Conservation (phyloP, 2,329 filamentous ascomycete species). For the Microcera coccophila region DNA sequence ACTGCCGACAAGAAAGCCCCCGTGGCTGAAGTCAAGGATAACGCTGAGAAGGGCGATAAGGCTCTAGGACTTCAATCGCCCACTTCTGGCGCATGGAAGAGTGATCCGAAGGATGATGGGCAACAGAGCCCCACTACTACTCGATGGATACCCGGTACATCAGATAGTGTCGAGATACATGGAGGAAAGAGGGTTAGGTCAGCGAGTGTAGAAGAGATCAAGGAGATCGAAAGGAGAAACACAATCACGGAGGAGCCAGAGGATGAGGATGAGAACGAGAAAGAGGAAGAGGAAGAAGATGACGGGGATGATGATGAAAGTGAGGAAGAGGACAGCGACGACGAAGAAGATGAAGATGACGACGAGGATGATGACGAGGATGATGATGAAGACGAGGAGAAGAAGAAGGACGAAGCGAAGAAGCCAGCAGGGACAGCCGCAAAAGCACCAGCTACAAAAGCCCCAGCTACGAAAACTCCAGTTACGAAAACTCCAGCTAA, state of each 20-base stretch:
- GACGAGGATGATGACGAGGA: constrained; percentile 17
- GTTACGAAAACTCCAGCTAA: not conserved
- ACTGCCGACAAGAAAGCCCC: constrained; percentile 4
- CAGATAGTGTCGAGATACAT: constrained; percentile 1
- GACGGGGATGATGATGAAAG: constrained; percentile 28
- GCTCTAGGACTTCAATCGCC: constrained; percentile 36
- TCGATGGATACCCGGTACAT: constrained; percentile 37
- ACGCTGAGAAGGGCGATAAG: not conserved
- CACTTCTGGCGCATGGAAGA: constrained; percentile 42
- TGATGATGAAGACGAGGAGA: constrained; percentile 10
- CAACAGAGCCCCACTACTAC: constrained; percentile 43
- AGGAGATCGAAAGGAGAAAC: constrained; percentile 35
- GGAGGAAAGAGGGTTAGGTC: constrained; percentile 30
- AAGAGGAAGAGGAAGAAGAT: constrained; percentile 28
- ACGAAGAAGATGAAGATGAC: constrained; percentile 22
- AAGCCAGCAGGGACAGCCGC: not conserved
- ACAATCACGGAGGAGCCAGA: constrained; percentile 39
- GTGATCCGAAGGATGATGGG: constrained; percentile 21
- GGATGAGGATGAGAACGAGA: constrained; percentile 32
- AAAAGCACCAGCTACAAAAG: not conserved
- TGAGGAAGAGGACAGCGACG: constrained; percentile 23
- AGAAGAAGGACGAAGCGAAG: not conserved
- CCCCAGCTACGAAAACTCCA: not conserved
- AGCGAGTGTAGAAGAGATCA: constrained; percentile 37
- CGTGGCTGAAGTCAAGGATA: constrained; percentile 6